Conservation (phyloP, 257 asterid species). For the Verbascum thapsus region DNA sequence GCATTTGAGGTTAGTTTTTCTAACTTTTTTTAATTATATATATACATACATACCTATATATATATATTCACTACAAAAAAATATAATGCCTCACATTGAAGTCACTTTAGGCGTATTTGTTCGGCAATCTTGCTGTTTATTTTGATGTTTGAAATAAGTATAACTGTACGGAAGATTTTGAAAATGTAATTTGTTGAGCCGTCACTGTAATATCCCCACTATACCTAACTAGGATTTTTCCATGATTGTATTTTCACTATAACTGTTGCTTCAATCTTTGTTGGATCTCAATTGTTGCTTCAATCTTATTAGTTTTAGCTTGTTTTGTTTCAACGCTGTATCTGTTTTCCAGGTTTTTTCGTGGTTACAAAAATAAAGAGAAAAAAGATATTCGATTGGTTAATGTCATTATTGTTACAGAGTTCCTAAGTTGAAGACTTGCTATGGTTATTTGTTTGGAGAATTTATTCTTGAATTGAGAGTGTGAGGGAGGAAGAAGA, state of each 20-base stretch:
- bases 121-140: conserved; percentile 46
- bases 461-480: conserved; percentile 21
- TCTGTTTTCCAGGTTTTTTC: conserved; percentile 14
- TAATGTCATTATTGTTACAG: conserved; percentile 13
- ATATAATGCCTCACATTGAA: conserved; percentile 38
- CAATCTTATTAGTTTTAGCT: conserved; percentile 9
- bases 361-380: conserved; percentile 20
- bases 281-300: conserved; percentile 36
- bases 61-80: too few relatives aligned
- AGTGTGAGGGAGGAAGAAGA: conserved; percentile 28
- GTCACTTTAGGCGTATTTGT: conserved; percentile 47
- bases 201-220: conserved; percentile 64
- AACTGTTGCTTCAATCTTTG: conserved; percentile 20
- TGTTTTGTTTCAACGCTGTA: conserved; percentile 2
- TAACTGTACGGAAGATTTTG: conserved; percentile 28
- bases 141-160: conserved; percentile 27
- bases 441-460: conserved; percentile 19
- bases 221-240: conserved; percentile 53
- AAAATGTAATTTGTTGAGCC: conserved; percentile 53
- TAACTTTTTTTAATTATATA: neutral
- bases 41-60: too few relatives aligned
- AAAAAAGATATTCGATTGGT: conserved; percentile 26
- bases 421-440: neutral
- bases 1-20: conserved; percentile 40
- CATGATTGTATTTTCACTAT: conserved; percentile 31